These are phyloP conservation scores for Striga hermonthica DNA, from an alignment of 305 asterid genomes.

Conservation along the genomic window DNA sequence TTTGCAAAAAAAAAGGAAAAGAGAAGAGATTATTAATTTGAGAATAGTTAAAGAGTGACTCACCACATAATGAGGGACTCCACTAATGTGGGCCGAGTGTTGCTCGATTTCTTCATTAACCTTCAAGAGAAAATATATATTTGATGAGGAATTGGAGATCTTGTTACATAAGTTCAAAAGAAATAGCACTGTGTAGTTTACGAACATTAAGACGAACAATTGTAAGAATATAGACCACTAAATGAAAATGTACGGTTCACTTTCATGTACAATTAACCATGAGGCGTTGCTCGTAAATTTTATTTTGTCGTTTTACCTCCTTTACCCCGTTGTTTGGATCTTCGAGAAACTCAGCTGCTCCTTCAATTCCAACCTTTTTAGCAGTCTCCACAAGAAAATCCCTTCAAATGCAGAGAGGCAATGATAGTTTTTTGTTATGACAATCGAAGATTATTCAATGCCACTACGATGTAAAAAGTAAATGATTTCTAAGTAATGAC, in stretches of 20 bases:
- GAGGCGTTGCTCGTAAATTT: no score
- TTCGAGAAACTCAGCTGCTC: constrained; percentile 84
- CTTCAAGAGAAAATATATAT: constrained; percentile 6
- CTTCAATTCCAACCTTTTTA: constrained; percentile 75
- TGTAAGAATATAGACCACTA: no score
- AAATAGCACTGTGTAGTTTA: no score
- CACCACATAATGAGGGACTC: constrained; percentile 38
- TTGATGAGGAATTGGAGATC: no score
- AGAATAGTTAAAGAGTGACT: constrained; percentile 1
- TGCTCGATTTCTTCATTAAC: constrained; percentile 34
- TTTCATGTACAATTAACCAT: no score
- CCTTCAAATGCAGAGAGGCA: constrained; percentile 38
- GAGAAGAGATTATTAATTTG: no score
- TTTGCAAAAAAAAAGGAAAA: no score
- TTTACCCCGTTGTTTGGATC: constrained; percentile 77
- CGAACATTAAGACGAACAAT: no score
- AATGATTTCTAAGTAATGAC: background rate
- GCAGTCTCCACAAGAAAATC: constrained; percentile 70
- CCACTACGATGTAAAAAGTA: background rate
- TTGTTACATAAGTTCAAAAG: no score
- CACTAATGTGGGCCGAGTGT: constrained; percentile 26
- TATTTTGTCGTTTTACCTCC: constrained; percentile 48
- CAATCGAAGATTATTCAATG: background rate
- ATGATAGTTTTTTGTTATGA: background rate
- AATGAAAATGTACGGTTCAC: no score